Percentiles rank a stretch among this genome's conserved stretches.
phyloP scores from a whole-genome alignment of 2,329 filamentous ascomycete genomes.

The Apiospora sp. region DNA sequence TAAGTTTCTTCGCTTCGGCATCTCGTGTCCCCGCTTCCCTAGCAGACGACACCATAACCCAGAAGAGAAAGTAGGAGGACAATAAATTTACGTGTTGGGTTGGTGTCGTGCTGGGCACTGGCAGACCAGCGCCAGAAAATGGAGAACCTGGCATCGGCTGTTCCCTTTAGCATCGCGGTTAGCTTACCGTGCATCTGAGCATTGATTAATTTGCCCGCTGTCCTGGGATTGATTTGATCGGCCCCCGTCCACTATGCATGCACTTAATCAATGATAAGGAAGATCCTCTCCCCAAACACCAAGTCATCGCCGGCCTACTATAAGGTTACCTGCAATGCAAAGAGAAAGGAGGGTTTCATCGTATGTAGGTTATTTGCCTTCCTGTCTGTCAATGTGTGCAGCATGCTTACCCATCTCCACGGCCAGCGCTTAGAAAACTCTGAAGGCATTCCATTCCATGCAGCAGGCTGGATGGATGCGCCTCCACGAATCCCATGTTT shows the following conservation, averaged over 20 bases:
- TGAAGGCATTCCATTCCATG: neutral
- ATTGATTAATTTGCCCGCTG: neutral
- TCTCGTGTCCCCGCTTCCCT: neutral
- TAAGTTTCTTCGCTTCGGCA: neutral
- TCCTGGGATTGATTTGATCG: neutral
- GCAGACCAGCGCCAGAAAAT: too few relatives aligned
- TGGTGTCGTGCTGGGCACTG: neutral
- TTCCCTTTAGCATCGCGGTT: conserved; percentile 16
- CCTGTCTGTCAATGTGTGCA: neutral
- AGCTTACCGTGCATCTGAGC: conserved; percentile 5
- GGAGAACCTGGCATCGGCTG: conserved; percentile 2
- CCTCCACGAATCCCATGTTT: conserved; percentile 4
- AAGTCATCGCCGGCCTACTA: neutral
- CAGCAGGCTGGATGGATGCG: neutral
- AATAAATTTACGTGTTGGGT: conserved; percentile 6
- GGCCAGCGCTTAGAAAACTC: conserved; percentile 2
- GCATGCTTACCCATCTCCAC: neutral
- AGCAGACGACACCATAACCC: neutral
- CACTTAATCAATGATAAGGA: neutral
- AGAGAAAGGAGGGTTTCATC: conserved; percentile 5
- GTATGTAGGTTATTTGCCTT: conserved; percentile 5
- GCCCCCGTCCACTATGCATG: neutral
- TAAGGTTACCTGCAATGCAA: neutral
- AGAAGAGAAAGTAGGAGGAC: neutral
- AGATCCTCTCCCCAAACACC: neutral